These are phyloP conservation scores for Neurospora crassa DNA, from an alignment of 2,329 filamentous ascomycete species.

Conservation along the genomic window DNA sequence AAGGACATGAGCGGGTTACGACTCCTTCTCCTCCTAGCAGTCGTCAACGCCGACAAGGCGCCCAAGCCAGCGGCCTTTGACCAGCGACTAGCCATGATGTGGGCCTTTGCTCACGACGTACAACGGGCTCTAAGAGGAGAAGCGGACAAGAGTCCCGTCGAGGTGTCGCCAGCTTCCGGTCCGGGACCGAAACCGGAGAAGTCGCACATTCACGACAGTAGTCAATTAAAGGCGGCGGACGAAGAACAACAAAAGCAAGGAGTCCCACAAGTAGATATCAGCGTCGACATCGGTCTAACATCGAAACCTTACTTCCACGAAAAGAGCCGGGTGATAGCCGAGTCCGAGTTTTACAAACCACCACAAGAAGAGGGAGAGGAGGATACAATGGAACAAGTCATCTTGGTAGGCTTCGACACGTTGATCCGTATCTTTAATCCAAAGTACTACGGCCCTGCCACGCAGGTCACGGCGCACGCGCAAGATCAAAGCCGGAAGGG, in stretches of 20 bases:
- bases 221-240: background rate
- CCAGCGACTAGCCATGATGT: slow-evolving; percentile 63
- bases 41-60: slow-evolving; percentile 57
- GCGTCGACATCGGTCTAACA: slow-evolving; percentile 60
- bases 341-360: slow-evolving; percentile 31
- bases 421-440: slow-evolving; percentile 61
- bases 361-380: slow-evolving; percentile 2
- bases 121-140: slow-evolving; percentile 18
- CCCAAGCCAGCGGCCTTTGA: slow-evolving; percentile 59
- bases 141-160: too few species aligned
- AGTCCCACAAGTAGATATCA: slow-evolving; percentile 11
- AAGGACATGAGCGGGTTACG: slow-evolving; percentile 20
- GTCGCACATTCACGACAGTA: background rate
- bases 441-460: slow-evolving; percentile 52
- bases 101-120: slow-evolving; percentile 51
- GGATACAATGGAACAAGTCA: slow-evolving; percentile 44
- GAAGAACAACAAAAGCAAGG: background rate
- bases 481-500: background rate
- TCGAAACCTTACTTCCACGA: slow-evolving; percentile 65
- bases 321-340: slow-evolving; percentile 52
- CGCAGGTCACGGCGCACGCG: background rate
- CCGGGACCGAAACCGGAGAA: background rate
- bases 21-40: slow-evolving; percentile 50
- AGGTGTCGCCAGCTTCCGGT: background rate
- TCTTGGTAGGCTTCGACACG: slow-evolving; percentile 69